Evolutionary conservation across 2,329 filamentous ascomycete genomes (phyloP).

Genomic region (Phialocephala subalpina): DNA sequence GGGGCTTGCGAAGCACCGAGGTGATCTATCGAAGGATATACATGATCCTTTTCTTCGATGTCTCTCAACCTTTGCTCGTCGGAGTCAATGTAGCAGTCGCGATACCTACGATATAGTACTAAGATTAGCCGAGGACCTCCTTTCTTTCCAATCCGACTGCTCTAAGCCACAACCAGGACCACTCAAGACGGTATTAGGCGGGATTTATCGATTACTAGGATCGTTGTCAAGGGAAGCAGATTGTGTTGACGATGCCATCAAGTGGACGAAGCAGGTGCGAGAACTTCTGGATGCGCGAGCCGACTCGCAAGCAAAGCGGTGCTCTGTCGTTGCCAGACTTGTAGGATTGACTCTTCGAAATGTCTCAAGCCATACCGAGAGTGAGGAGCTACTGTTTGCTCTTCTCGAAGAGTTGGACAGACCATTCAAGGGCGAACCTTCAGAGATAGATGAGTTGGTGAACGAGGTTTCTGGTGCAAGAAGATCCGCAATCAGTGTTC

Average conservation of each 20-base stretch:
- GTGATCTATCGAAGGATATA: slow-evolving; percentile 69
- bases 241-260: slow-evolving; percentile 57
- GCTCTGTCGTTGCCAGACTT: slow-evolving; percentile 61
- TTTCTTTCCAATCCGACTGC: slow-evolving; percentile 32
- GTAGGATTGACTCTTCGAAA: slow-evolving; percentile 62
- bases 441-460: slow-evolving; percentile 68
- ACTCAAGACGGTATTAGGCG: slow-evolving; percentile 30
- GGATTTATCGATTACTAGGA: slow-evolving; percentile 58
- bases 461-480: slow-evolving; percentile 62
- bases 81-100: slow-evolving; percentile 44
- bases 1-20: slow-evolving; percentile 66
- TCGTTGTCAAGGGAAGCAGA: slow-evolving; percentile 55
- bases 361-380: slow-evolving; percentile 46
- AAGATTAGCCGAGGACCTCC: slow-evolving; percentile 32
- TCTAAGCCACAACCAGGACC: slow-evolving; percentile 28
- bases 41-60: slow-evolving; percentile 71
- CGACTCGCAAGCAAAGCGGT: slow-evolving; percentile 46
- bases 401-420: slow-evolving; percentile 65
- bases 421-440: slow-evolving; percentile 63
- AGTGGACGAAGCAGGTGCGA: slow-evolving; percentile 60
- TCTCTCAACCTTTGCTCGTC: slow-evolving; percentile 65
- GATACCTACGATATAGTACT: slow-evolving; percentile 37
- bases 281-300: slow-evolving; percentile 28
- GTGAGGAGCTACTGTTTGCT: slow-evolving; percentile 54
- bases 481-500: slow-evolving; percentile 59